Evolutionary conservation across 2,329 filamentous ascomycete species (phyloP).

Genomic region (Magnaporthiopsis incrustans): DNA sequence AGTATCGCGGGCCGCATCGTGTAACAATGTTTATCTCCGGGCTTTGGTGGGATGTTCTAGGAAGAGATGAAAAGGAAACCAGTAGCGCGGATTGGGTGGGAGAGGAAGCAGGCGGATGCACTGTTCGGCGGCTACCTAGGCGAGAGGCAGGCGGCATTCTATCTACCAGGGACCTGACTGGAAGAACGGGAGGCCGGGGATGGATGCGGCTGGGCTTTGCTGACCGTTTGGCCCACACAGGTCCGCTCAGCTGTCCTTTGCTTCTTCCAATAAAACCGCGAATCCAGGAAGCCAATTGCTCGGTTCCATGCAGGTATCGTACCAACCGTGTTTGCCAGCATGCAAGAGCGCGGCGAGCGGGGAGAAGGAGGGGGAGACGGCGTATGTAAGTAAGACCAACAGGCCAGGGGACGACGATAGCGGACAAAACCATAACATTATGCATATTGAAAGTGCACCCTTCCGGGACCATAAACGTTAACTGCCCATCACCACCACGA

Average conservation of each 20-base stretch:
- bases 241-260: not conserved
- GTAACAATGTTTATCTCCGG: too few relatives aligned
- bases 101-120: too few relatives aligned
- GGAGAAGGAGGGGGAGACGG: too few relatives aligned
- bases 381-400: not conserved
- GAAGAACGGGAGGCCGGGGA: not conserved
- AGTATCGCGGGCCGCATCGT: not conserved
- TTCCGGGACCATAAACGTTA: too few relatives aligned
- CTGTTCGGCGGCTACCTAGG: too few relatives aligned
- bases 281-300: not conserved
- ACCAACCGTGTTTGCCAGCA: not conserved
- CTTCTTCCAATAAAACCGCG: not conserved
- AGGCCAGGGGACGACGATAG: too few relatives aligned
- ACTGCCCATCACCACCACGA: too few relatives aligned
- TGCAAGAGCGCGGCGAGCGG: not conserved
- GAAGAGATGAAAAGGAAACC: too few relatives aligned
- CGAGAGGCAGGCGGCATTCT: not conserved
- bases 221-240: not conserved
- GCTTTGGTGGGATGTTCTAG: too few relatives aligned
- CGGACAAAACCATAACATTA: not conserved
- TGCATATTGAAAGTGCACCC: too few relatives aligned
- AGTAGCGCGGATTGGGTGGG: too few relatives aligned
- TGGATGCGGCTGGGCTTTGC: not conserved
- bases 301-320: not conserved
- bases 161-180: not conserved